These are phyloP conservation scores for Helminthosporium solani DNA, from an alignment of 2,329 filamentous ascomycete species.

Conservation along the genomic window DNA sequence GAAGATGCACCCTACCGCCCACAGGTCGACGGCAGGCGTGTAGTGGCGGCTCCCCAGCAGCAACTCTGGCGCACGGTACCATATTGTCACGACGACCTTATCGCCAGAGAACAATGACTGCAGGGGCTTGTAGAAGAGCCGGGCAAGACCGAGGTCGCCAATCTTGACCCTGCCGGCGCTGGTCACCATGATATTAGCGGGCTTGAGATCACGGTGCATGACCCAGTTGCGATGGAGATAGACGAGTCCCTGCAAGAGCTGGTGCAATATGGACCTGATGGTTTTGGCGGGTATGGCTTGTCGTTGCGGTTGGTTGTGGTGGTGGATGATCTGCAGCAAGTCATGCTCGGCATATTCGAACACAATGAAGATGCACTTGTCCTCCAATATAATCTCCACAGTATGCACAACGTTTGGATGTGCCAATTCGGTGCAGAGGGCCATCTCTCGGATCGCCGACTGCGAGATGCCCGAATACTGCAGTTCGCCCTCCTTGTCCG, in stretches of 20 bases:
- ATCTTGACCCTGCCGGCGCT: conserved; percentile 88
- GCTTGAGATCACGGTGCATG: conserved; percentile 92
- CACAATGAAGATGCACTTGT: conserved; percentile 99
- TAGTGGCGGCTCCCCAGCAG: conserved; percentile 93
- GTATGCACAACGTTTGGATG: conserved; percentile 89
- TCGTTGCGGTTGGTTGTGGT: conserved; percentile 86
- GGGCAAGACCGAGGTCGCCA: conserved; percentile 87
- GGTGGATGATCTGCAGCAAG: conserved; percentile 94
- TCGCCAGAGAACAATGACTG: conserved; percentile 91
- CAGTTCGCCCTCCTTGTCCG: conserved; percentile 96
- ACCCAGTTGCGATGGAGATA: conserved; percentile 98
- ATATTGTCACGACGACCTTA: conserved; percentile 98
- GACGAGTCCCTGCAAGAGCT: conserved; percentile 89
- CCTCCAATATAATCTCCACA: conserved; percentile 93
- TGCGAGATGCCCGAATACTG: conserved; percentile 98
- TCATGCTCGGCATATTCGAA: conserved; percentile 99
- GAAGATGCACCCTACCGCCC: conserved; percentile 97
- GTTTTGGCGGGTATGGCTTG: conserved; percentile 86
- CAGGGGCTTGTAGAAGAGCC: conserved; percentile 90
- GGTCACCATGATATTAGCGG: conserved; percentile 98
- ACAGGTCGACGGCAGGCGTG: conserved; percentile 94
- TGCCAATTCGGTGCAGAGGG: conserved; percentile 85
- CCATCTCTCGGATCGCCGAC: conserved; percentile 96
- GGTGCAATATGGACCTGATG: conserved; percentile 92
- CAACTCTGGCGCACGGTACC: conserved; percentile 95